Base-by-base conservation (phyloP, 208 protist genomes). In the Angomonas desouzai region DNA sequence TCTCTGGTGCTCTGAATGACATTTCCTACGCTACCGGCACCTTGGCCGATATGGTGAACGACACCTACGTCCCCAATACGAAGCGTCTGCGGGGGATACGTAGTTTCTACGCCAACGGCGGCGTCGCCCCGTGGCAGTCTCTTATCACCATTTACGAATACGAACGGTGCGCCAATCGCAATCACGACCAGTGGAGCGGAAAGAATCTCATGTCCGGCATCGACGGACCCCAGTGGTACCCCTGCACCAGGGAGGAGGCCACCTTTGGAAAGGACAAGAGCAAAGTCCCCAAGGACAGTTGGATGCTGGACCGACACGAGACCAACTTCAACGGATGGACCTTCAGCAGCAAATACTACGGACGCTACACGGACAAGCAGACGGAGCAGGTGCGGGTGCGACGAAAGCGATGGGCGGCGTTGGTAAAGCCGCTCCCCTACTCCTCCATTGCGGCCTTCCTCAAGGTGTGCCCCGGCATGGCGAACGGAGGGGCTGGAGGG, bases 1-100 rank as follows among this genome's bases (percentile, higher is more conserved):
- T 96, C 29, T 82, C 84, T 0, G 94, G 94, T 9, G 48, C 93
- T 9, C 76, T 98, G 28, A 85, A 80, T 16, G 89, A 96, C 64
- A 79, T 93, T 20, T 88, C 84, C 1, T 68, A 76, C 22, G 74
- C 77, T 9, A 89, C 89, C 0, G 77, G 75, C 9, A 80, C 79
- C 10, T 64, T 80, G 57, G 81, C 86, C 18, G 72, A 86, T 56
- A 48, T 91, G 16, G 77, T 90, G 47, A 84, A 72, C 30, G 77
- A 90, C 65, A 83, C 72, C 20, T 92, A 93, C 74, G 60, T 96
- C 18, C 87, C 89, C 0, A 34, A 81, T 34, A 81, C 74, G 23
- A 59, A 70, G 33, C 86, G 86, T 11, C 48, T 90, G 72, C 81
- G 83, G n/a, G 47, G 70, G 16, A 64, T 83, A 16, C 84, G 89